Evolutionary conservation across 805 yeast species (phyloP).

Genomic region (Candida golubevii): DNA sequence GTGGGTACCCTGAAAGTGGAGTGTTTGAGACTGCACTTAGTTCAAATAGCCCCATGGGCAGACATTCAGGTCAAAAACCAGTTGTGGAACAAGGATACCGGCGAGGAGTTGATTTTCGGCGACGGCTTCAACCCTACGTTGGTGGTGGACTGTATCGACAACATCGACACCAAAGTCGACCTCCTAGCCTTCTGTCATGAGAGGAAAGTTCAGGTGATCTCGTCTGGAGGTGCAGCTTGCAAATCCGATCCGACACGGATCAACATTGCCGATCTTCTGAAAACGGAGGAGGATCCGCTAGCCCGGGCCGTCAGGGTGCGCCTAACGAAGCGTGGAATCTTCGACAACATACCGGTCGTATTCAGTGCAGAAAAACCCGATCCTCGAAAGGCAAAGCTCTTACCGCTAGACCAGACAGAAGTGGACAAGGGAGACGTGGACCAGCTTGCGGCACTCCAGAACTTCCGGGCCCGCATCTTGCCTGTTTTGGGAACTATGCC

Average conservation of each 20-base stretch:
- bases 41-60: slow-evolving; percentile 90
- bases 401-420: slow-evolving; percentile 83
- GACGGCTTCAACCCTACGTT: slow-evolving; percentile 58
- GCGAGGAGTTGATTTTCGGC: slow-evolving; percentile 54
- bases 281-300: slow-evolving; percentile 90
- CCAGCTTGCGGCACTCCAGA: slow-evolving; percentile 79
- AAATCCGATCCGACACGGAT: slow-evolving; percentile 93
- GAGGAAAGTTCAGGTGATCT: slow-evolving; percentile 60
- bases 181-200: slow-evolving; percentile 68
- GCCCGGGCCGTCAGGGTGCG: slow-evolving; percentile 84
- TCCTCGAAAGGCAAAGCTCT: slow-evolving; percentile 81
- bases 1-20: slow-evolving; percentile 91
- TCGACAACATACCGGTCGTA: slow-evolving; percentile 74
- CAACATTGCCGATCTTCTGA: slow-evolving; percentile 81
- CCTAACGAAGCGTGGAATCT: slow-evolving; percentile 74
- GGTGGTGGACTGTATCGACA: slow-evolving; percentile 93
- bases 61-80: slow-evolving; percentile 72
- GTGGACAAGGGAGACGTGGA: slow-evolving; percentile 77
- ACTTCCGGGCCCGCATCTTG: slow-evolving; percentile 88
- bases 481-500: slow-evolving; percentile 98
- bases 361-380: slow-evolving; percentile 96
- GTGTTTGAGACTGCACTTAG: slow-evolving; percentile 65
- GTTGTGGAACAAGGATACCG: slow-evolving; percentile 67
- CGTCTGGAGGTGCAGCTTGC: slow-evolving; percentile 97
- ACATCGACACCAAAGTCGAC: slow-evolving; percentile 95